Evolutionary conservation across 164 flowering plant species (phyloP).

Genomic region (Saururus chinensis): DNA sequence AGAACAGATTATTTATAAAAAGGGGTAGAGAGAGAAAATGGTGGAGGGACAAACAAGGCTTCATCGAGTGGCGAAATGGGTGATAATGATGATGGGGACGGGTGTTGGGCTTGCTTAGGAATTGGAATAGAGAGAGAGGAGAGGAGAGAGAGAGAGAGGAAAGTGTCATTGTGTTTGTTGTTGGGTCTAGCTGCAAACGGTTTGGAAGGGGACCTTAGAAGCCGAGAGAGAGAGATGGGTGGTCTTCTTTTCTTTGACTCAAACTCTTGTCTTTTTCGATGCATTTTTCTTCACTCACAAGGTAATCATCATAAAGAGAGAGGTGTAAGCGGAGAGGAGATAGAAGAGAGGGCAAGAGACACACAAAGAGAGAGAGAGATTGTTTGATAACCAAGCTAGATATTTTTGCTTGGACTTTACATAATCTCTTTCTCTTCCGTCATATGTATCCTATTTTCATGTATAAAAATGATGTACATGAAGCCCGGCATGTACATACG

Average conservation of each 20-base stretch:
- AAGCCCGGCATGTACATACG: too few relatives aligned
- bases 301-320: constrained; percentile 31
- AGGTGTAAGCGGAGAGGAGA: constrained; percentile 16
- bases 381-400: constrained; percentile 18
- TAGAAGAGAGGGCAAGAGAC: background rate
- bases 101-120: constrained; percentile 2
- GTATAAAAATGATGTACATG: background rate
- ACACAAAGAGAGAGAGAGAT: constrained; percentile 9
- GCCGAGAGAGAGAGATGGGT: constrained; percentile 18
- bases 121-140: background rate
- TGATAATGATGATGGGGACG: constrained; percentile 4
- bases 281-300: constrained; percentile 59
- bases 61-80: constrained; percentile 3
- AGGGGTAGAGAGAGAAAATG: background rate
- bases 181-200: constrained; percentile 69
- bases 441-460: background rate
- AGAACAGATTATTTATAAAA: constrained; percentile 1
- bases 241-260: constrained; percentile 63
- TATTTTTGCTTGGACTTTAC: constrained; percentile 47
- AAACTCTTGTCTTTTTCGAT: constrained; percentile 34
- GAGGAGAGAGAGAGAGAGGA: constrained; percentile 12
- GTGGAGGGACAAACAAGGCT: constrained; percentile 11
- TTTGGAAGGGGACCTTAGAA: constrained; percentile 58
- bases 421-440: constrained; percentile 21
- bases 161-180: constrained; percentile 40